phyloP scores from a whole-genome alignment of 2,329 filamentous ascomycete genomes.

The Sporothrix phasma region DNA sequence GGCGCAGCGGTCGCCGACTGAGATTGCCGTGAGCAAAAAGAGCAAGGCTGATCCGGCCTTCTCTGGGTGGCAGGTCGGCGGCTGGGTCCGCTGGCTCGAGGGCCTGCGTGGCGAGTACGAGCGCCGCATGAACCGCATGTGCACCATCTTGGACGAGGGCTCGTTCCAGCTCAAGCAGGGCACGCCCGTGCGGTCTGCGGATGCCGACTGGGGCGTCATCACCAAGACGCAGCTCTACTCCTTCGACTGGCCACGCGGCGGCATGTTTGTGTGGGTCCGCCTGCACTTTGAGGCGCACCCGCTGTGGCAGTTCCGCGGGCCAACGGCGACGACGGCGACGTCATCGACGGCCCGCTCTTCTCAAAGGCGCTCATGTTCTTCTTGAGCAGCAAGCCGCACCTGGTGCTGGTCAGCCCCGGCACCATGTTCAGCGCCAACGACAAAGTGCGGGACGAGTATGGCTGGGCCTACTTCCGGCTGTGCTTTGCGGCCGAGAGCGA shows the following conservation, averaged over 20 bases:
- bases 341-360: slow-evolving; percentile 47
- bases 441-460: slow-evolving; percentile 45
- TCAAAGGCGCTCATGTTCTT: slow-evolving; percentile 59
- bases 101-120: slow-evolving; percentile 78
- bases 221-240: slow-evolving; percentile 64
- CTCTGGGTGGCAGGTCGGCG: slow-evolving; percentile 63
- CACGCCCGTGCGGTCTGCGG: slow-evolving; percentile 32
- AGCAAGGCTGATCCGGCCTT: slow-evolving; percentile 27
- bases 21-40: slow-evolving; percentile 20
- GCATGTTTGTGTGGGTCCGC: slow-evolving; percentile 86
- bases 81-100: slow-evolving; percentile 86
- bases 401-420: slow-evolving; percentile 63
- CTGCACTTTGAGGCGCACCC: slow-evolving; percentile 65
- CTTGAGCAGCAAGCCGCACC: slow-evolving; percentile 57
- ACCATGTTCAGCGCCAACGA: slow-evolving; percentile 61
- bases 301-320: slow-evolving; percentile 38
- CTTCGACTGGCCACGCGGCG: slow-evolving; percentile 71
- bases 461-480: slow-evolving; percentile 64
- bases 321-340: slow-evolving; percentile 21
- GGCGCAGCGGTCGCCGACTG: background rate
- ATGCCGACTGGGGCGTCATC: slow-evolving; percentile 63
- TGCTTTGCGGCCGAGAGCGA: slow-evolving; percentile 81
- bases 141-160: slow-evolving; percentile 58
- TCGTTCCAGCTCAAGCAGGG: slow-evolving; percentile 55
- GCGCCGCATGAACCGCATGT: slow-evolving; percentile 74